Percentiles rank a stretch among this genome's conserved stretches.
Evolutionary conservation across 805 yeast species (phyloP).

Genomic region (Kuraishia floccosa): DNA sequence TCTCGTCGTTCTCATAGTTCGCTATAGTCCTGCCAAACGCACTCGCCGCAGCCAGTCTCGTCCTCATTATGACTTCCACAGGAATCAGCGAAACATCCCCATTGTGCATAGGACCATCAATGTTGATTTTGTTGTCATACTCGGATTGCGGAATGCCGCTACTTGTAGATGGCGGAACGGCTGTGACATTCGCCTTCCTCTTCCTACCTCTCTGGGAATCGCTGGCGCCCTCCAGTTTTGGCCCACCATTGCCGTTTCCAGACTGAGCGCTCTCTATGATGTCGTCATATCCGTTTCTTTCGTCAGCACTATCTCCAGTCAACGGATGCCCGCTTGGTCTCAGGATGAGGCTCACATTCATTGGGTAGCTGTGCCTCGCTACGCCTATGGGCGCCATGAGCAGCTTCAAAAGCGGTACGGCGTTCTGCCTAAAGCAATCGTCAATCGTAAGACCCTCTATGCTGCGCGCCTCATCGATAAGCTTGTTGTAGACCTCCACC

Average conservation of each 20-base stretch:
- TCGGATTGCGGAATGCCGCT: conserved; percentile 38
- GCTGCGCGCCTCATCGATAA: conserved; percentile 35
- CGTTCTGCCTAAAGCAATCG: conserved; percentile 40
- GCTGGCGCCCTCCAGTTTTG: conserved; percentile 8
- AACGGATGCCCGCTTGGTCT: conserved; percentile 62
- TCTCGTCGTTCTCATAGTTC: conserved; percentile 24
- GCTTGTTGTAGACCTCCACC: conserved; percentile 41
- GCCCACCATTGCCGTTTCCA: conserved; percentile 8
- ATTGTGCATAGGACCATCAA: conserved; percentile 83
- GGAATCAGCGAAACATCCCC: conserved; percentile 91
- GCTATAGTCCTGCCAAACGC: conserved; percentile 66
- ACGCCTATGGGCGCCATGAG: conserved; percentile 93
- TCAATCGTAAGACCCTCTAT: conserved; percentile 31
- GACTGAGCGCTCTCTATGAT: background rate
- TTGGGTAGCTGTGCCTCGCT: conserved; percentile 75
- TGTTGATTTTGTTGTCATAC: conserved; percentile 56
- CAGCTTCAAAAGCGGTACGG: conserved; percentile 49
- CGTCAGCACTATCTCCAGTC: too few species aligned
- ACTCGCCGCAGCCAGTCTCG: conserved; percentile 63
- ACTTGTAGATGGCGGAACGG: conserved; percentile 11
- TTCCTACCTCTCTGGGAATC: conserved; percentile 29
- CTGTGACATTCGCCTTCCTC: conserved; percentile 34
- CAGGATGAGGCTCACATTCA: conserved; percentile 66
- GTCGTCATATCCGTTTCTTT: conserved; percentile 2
- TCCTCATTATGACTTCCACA: conserved; percentile 55